phyloP scores from a whole-genome alignment of 2,329 filamentous ascomycete genomes.

The Nannizziopsis barbatae region DNA sequence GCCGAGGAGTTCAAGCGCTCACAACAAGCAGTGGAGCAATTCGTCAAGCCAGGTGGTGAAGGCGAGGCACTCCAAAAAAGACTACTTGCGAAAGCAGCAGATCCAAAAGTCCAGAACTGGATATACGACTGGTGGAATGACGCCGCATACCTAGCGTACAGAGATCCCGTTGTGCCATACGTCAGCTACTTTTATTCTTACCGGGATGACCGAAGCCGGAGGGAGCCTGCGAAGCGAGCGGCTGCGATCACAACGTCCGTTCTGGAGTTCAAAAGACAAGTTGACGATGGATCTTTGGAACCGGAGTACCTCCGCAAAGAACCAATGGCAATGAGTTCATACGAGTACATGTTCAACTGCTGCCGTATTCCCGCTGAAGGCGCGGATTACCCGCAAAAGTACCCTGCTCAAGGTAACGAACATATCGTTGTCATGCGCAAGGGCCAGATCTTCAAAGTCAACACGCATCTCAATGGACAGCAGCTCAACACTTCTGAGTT shows the following conservation, averaged over 20 bases:
- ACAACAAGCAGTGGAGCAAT: conserved; percentile 75
- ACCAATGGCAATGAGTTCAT: conserved; percentile 96
- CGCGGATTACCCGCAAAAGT: conserved; percentile 75
- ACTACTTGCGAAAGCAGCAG: conserved; percentile 64
- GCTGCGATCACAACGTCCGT: conserved; percentile 77
- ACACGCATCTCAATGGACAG: conserved; percentile 67
- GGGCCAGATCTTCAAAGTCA: conserved; percentile 94
- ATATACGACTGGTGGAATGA: conserved; percentile 98
- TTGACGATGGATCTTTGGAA: conserved; percentile 71
- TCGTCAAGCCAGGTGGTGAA: conserved; percentile 73
- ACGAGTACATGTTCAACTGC: conserved; percentile 98
- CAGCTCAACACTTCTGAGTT: conserved; percentile 83
- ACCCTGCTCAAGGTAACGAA: conserved; percentile 60
- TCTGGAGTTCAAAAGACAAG: conserved; percentile 88
- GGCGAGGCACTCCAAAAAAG: conserved; percentile 81
- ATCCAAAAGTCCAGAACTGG: conserved; percentile 84
- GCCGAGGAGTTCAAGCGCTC: conserved; percentile 49
- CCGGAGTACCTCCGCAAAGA: conserved; percentile 98
- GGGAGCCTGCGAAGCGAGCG: conserved; percentile 82
- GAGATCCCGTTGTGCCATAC: conserved; percentile 92
- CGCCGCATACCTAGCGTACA: conserved; percentile 80
- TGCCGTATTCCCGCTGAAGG: conserved; percentile 73
- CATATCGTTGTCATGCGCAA: conserved; percentile 86
- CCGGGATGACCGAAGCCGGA: conserved; percentile 77
- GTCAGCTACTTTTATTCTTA: conserved; percentile 99